Percentiles rank a stretch among this genome's conserved stretches.
phyloP scores from a whole-genome alignment of 2,329 filamentous ascomycete genomes.

The Elsinoe ampelina region DNA sequence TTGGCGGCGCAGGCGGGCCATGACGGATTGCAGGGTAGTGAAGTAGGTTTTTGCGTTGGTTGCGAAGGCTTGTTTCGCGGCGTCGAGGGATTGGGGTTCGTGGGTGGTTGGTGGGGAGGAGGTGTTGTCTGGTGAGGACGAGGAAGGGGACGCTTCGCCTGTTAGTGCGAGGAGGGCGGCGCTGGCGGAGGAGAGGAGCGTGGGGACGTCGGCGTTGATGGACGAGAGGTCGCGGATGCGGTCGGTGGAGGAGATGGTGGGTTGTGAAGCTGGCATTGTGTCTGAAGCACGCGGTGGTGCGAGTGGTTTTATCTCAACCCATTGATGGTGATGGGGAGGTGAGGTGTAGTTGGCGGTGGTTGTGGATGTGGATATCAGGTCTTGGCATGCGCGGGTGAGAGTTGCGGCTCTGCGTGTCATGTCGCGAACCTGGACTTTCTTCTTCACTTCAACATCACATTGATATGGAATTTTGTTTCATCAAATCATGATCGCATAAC shows the following conservation, averaged over 20 bases:
- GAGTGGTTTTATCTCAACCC: conserved; percentile 13
- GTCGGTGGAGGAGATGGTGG: conserved; percentile 56
- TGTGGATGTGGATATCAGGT: not conserved
- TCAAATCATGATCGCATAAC: conserved; percentile 4
- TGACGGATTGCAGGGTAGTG: conserved; percentile 60
- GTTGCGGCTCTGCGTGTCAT: conserved; percentile 1
- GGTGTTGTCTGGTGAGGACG: conserved; percentile 10
- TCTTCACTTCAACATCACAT: not conserved
- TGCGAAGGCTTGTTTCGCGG: conserved; percentile 53
- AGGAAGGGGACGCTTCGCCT: conserved; percentile 25
- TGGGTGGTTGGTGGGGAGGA: conserved; percentile 29
- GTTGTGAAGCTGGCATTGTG: conserved; percentile 18
- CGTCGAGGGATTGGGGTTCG: conserved; percentile 38
- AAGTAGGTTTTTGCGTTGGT: conserved; percentile 53
- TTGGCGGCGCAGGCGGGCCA: conserved; percentile 64
- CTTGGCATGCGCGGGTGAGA: conserved; percentile 4
- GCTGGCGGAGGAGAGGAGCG: conserved; percentile 50
- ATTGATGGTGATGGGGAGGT: conserved; percentile 3
- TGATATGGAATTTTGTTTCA: not conserved
- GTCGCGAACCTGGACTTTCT: not conserved
- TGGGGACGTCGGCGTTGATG: conserved; percentile 56
- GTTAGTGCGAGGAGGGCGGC: conserved; percentile 56
- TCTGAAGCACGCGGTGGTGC: not conserved
- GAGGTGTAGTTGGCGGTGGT: not conserved
- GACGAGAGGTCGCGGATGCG: conserved; percentile 72